Percentiles rank a stretch among this genome's conserved stretches.
Conservation (phyloP, 371 early-diverging fungal genomes). For the Mucor velutinosus region DNA sequence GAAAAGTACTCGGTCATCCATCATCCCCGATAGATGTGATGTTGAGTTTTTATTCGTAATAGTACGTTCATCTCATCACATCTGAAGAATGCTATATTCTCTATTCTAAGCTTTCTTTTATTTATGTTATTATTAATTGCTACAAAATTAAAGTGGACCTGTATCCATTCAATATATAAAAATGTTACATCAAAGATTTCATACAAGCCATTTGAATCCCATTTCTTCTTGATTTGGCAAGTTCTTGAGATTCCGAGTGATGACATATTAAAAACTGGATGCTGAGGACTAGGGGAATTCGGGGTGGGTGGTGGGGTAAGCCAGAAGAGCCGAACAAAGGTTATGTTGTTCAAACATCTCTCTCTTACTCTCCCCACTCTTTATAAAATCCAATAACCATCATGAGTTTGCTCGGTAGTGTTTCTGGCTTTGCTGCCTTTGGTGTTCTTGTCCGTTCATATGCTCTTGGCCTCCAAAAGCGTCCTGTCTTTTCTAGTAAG, state of each 20-base stretch:
- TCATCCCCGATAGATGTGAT: too few relatives aligned
- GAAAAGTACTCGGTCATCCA: too few relatives aligned
- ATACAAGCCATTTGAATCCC: too few relatives aligned
- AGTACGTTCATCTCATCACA: too few relatives aligned
- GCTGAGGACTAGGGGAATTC: neutral
- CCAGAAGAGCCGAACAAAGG: neutral
- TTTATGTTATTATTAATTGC: too few relatives aligned
- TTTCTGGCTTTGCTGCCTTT: conserved; percentile 56
- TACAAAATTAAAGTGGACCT: too few relatives aligned
- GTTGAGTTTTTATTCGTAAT: too few relatives aligned
- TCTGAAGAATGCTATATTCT: too few relatives aligned
- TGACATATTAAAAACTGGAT: neutral
- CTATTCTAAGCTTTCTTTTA: too few relatives aligned
- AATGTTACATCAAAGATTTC: too few relatives aligned
- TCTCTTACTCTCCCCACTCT: conserved; percentile 12
- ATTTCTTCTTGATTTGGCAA: neutral
- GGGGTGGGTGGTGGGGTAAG: neutral
- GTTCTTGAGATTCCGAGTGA: neutral
- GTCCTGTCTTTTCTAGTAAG: conserved; percentile 51
- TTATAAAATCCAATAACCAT: conserved; percentile 7
- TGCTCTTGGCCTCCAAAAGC: conserved; percentile 55
- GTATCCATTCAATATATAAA: too few relatives aligned
- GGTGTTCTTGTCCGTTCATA: conserved; percentile 58
- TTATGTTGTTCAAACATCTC: conserved; percentile 1
- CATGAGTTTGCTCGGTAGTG: conserved; percentile 51